These are phyloP conservation scores for Stevia rebaudiana DNA, from an alignment of 140 eudicot genomes.

Conservation along the genomic window DNA sequence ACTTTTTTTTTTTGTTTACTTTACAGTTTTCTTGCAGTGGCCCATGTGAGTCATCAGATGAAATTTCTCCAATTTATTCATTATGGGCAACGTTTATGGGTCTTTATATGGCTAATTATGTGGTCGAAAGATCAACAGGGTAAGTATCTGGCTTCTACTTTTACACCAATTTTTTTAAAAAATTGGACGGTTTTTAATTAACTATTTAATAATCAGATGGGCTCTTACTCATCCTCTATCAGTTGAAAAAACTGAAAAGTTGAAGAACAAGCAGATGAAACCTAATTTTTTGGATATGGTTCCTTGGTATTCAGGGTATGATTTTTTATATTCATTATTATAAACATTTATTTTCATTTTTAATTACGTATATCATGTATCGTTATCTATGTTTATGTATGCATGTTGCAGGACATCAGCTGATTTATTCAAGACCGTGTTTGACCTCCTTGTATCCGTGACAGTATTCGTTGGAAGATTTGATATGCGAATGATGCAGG, in stretches of 20 bases:
- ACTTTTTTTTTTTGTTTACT: neutral
- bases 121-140: conserved; percentile 98
- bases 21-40: conserved; percentile 84
- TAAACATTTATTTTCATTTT: neutral
- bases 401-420: conserved; percentile 76
- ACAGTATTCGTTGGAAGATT: conserved; percentile 81
- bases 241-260: conserved; percentile 71
- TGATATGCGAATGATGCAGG: conserved; percentile 96
- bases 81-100: conserved; percentile 99
- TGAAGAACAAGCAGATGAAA: conserved; percentile 81
- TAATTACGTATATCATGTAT: neutral
- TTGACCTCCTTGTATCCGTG: conserved; percentile 82
- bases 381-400: neutral
- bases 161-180: neutral
- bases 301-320: conserved; percentile 99
- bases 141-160: conserved; percentile 28
- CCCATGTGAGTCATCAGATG: conserved; percentile 81
- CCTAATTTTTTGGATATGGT: conserved; percentile 97
- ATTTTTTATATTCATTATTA: neutral
- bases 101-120: conserved; percentile 94
- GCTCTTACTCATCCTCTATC: conserved; percentile 96
- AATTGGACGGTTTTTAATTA: neutral
- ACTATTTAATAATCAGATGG: conserved; percentile 59
- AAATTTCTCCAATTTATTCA: conserved; percentile 92
- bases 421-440: conserved; percentile 92